These are phyloP conservation scores for Linum usitatissimum DNA, from an alignment of 345 rosid species.

Conservation along the genomic window DNA sequence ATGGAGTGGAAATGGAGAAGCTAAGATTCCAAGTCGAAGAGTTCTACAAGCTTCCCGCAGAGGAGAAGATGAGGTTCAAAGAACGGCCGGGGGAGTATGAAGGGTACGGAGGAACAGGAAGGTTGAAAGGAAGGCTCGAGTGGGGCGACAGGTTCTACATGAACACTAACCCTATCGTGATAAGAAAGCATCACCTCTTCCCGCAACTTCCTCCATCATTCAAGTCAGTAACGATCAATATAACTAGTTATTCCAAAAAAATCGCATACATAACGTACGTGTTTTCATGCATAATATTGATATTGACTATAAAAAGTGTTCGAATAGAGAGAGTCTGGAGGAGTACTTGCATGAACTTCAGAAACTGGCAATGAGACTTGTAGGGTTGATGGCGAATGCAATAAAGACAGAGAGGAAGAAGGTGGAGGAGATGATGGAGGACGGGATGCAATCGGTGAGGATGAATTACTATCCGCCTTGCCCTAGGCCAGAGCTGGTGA, in stretches of 20 bases:
- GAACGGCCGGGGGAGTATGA: conserved; percentile 16
- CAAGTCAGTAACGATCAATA: conserved; percentile 13
- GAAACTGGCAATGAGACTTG: conserved; percentile 21
- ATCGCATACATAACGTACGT: not conserved
- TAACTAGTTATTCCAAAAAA: not conserved
- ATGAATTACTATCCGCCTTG: conserved; percentile 24
- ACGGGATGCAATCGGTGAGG: conserved; percentile 28
- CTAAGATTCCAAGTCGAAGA: conserved; percentile 19
- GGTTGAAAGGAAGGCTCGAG: conserved; percentile 5
- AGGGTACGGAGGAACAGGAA: conserved; percentile 18
- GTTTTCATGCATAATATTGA: no score
- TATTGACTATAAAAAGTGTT: not conserved
- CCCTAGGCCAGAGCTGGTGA: conserved; percentile 13
- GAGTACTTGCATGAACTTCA: conserved; percentile 19
- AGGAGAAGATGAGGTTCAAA: conserved; percentile 24
- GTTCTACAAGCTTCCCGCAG: conserved; percentile 24
- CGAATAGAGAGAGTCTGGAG: conserved; percentile 21
- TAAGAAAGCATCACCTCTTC: conserved; percentile 26
- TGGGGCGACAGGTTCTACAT: conserved; percentile 22
- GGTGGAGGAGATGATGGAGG: conserved; percentile 25
- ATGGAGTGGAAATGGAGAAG: conserved; percentile 18
- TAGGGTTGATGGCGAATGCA: conserved; percentile 14
- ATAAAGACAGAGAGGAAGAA: conserved; percentile 16
- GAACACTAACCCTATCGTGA: conserved; percentile 15
- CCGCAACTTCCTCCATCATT: conserved; percentile 33